These are phyloP conservation scores for Diaporthe australafricana DNA, from an alignment of 2,329 filamentous ascomycete genomes.

Conservation along the genomic window DNA sequence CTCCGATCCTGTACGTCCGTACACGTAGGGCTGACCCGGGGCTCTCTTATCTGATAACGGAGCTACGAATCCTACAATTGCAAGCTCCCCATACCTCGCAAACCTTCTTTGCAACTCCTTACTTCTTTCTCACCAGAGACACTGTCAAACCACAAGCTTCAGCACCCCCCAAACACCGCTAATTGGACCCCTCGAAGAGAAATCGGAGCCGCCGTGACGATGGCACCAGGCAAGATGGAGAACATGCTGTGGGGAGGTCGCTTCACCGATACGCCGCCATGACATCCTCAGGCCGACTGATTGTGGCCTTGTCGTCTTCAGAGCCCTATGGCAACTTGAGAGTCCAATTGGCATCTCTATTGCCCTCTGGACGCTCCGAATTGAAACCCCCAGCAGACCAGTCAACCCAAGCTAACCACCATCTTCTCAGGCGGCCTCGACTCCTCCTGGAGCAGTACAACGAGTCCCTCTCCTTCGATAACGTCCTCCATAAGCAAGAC, in stretches of 20 bases:
- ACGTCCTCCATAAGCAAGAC: conserved; percentile 81
- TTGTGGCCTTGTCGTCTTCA: too few relatives aligned
- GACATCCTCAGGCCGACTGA: not conserved
- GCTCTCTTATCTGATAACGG: conserved; percentile 11
- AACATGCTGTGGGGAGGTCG: conserved; percentile 70
- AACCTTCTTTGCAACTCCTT: not conserved
- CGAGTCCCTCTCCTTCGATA: conserved; percentile 82
- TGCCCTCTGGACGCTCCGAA: not conserved
- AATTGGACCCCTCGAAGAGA: not conserved
- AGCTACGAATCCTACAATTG: not conserved
- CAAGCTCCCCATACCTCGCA: not conserved
- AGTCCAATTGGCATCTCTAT: not conserved
- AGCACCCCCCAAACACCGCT: not conserved
- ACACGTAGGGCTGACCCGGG: conserved; percentile 6
- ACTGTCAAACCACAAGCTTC: not conserved
- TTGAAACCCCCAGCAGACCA: not conserved
- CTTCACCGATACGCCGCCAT: conserved; percentile 61
- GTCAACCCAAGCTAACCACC: not conserved
- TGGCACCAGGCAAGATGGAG: conserved; percentile 24
- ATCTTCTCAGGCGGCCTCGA: conserved; percentile 64
- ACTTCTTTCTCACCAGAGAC: not conserved
- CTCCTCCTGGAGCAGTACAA: conserved; percentile 91
- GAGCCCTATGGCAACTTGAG: not conserved
- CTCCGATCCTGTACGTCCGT: not conserved
- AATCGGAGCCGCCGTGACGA: conserved; percentile 7